Conservation (phyloP, 106 monocot genomes). For the Amphibolis antarctica region DNA sequence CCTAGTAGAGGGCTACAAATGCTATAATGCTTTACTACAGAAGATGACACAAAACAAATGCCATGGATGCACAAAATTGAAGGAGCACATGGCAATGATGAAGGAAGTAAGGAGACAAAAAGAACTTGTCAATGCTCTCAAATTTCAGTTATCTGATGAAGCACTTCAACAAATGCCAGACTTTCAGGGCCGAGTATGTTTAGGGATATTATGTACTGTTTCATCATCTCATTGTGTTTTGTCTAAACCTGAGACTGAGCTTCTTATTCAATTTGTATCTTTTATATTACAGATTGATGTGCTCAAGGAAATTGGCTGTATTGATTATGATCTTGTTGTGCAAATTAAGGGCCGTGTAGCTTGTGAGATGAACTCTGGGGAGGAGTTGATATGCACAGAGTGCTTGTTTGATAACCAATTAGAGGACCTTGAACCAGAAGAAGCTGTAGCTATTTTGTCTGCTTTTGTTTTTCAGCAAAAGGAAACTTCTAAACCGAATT, state of each 20-base stretch:
- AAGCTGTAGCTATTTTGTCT: conserved; percentile 97
- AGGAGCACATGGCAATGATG: conserved; percentile 55
- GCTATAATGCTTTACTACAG: conserved; percentile 51
- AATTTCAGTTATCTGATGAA: conserved; percentile 93
- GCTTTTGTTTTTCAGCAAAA: conserved; percentile 94
- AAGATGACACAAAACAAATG: conserved; percentile 80
- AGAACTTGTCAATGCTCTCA: conserved; percentile 68
- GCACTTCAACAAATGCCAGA: conserved; percentile 93
- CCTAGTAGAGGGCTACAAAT: conserved; percentile 46
- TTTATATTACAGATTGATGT: conserved; percentile 69
- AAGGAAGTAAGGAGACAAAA: conserved; percentile 59
- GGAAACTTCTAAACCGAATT: conserved; percentile 67
- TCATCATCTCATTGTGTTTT: neutral
- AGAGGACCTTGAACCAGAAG: conserved; percentile 91
- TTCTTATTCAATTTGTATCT: conserved; percentile 9
- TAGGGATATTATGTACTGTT: neutral
- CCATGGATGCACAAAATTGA: conserved; percentile 83
- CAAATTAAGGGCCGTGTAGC: conserved; percentile 97
- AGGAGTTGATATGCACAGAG: conserved; percentile 93
- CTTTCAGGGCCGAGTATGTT: conserved; percentile 86
- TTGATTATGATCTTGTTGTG: conserved; percentile 81
- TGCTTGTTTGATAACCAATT: conserved; percentile 97
- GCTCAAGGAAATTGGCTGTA: conserved; percentile 69
- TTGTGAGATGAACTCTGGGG: conserved; percentile 99
- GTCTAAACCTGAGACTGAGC: neutral